phyloP scores from a whole-genome alignment of 805 yeast species.

The Torulaspora quercuum region DNA sequence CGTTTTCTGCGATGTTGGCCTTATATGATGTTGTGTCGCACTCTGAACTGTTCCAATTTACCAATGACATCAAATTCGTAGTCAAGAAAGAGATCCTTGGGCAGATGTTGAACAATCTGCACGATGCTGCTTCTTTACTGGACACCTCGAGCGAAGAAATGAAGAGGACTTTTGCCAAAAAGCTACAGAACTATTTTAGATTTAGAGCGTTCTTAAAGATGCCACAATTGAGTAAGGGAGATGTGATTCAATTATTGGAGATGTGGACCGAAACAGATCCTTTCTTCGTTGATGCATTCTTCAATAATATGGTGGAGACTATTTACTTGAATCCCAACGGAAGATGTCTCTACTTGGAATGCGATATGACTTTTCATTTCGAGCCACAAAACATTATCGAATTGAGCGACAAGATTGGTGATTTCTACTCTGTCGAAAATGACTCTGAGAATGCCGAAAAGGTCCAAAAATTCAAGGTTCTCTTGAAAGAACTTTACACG shows the following conservation, averaged over 20 bases:
- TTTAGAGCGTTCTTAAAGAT: slow-evolving; percentile 28
- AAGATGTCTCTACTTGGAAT: slow-evolving; percentile 17
- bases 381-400: slow-evolving; percentile 16
- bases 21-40: slow-evolving; percentile 21
- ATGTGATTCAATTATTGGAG: slow-evolving; percentile 22
- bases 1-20: slow-evolving; percentile 19
- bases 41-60: slow-evolving; percentile 12
- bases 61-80: slow-evolving; percentile 7
- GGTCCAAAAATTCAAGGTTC: slow-evolving; percentile 16
- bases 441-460: slow-evolving; percentile 20
- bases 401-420: slow-evolving; percentile 14
- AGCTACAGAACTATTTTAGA: slow-evolving; percentile 27
- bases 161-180: slow-evolving; percentile 10
- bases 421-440: slow-evolving; percentile 14
- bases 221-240: slow-evolving; percentile 20
- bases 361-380: slow-evolving; percentile 23
- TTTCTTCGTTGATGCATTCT: slow-evolving; percentile 22
- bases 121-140: slow-evolving; percentile 23
- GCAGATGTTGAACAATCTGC: slow-evolving; percentile 31
- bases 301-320: slow-evolving; percentile 35
- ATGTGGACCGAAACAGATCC: slow-evolving; percentile 28
- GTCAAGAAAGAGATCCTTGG: slow-evolving; percentile 20
- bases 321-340: slow-evolving; percentile 26
- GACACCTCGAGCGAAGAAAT: slow-evolving; percentile 11
- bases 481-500: slow-evolving; percentile 12